phyloP scores from a whole-genome alignment of 2,329 filamentous ascomycete species.

The Esteya vermicola region DNA sequence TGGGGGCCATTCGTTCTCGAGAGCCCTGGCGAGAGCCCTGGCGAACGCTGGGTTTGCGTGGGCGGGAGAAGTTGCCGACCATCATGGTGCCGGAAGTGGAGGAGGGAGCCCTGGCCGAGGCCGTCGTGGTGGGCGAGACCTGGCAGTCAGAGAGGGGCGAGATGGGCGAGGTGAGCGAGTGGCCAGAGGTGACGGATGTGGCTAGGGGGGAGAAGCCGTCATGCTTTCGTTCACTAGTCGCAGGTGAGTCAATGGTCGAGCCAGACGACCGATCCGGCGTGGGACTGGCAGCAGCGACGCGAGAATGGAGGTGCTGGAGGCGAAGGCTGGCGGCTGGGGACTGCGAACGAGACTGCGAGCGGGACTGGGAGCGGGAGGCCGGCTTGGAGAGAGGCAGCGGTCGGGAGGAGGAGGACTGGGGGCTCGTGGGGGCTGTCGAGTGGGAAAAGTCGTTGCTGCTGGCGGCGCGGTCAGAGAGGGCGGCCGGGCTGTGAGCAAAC shows the following conservation, averaged over 20 bases:
- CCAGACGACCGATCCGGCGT: conserved; percentile 4
- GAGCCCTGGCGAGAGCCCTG: conserved; percentile 18
- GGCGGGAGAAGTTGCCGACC: conserved; percentile 46
- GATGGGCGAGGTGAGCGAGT: too few species aligned
- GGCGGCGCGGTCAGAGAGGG: conserved; percentile 9
- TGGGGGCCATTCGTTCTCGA: conserved; percentile 4
- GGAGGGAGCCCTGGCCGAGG: conserved; percentile 1
- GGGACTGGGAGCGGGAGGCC: conserved; percentile 6
- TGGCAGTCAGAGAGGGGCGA: background rate
- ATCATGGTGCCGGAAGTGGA: conserved; percentile 17
- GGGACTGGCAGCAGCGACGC: too few species aligned
- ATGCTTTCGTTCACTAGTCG: conserved; percentile 8
- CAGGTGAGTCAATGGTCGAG: conserved; percentile 6
- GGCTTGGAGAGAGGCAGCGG: conserved; percentile 8
- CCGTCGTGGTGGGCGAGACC: too few species aligned
- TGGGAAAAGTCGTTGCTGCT: conserved; percentile 3
- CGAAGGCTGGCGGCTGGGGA: conserved; percentile 17
- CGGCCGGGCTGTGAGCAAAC: conserved; percentile 15
- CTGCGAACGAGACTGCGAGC: conserved; percentile 16
- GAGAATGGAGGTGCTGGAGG: background rate
- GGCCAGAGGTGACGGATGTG: background rate
- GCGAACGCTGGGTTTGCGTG: conserved; percentile 37
- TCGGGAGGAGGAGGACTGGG: conserved; percentile 2
- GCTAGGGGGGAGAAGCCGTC: too few species aligned
- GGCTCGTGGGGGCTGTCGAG: conserved; percentile 10